These are phyloP conservation scores for Sugiyamaella marilandica DNA, from an alignment of 805 yeast genomes.

Conservation along the genomic window DNA sequence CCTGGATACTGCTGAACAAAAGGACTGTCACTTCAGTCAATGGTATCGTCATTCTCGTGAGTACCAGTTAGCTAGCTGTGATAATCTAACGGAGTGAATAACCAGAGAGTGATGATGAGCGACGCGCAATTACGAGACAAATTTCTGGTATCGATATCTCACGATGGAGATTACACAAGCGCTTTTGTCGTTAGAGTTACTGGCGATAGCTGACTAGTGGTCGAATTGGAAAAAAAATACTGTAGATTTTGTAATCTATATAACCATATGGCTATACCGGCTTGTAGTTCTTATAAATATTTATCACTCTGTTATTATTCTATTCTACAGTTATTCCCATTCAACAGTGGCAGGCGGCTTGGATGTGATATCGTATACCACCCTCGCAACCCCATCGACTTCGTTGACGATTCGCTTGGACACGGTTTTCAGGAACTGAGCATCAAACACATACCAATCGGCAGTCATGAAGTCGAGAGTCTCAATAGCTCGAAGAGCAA, in stretches of 20 bases:
- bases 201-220: background rate
- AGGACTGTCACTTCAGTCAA: conserved; percentile 47
- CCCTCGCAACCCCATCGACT: conserved; percentile 98
- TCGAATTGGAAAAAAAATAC: too few relatives aligned
- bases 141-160: conserved; percentile 55
- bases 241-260: background rate
- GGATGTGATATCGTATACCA: conserved; percentile 95
- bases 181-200: conserved; percentile 49
- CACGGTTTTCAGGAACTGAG: conserved; percentile 83
- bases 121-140: conserved; percentile 31
- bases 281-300: background rate
- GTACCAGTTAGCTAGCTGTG: background rate
- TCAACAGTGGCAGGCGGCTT: conserved; percentile 99
- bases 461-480: conserved; percentile 99
- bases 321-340: conserved; percentile 67
- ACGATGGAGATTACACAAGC: conserved; percentile 56
- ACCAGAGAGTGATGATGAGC: conserved; percentile 21
- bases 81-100: background rate
- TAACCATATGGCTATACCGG: background rate
- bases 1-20: conserved; percentile 46
- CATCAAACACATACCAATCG: conserved; percentile 96
- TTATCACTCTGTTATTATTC: background rate
- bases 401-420: conserved; percentile 97
- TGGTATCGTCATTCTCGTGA: conserved; percentile 49
- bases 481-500: conserved; percentile 97